Base-by-base conservation (phyloP, 306 rosid genomes). In the Aeschynomene evenia region DNA sequence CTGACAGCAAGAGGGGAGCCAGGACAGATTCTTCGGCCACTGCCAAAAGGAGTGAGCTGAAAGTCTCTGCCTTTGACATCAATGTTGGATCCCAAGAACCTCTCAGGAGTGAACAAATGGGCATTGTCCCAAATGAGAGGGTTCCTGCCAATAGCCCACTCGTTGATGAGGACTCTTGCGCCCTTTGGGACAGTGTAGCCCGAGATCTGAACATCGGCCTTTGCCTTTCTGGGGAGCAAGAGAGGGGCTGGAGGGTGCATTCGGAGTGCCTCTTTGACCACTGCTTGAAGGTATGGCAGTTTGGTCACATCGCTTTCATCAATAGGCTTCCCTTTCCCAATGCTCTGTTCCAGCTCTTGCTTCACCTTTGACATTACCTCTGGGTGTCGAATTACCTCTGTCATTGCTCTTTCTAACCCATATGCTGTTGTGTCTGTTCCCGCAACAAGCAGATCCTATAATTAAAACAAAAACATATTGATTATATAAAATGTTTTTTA, bases 381-480 rank as follows among this genome's bases (percentile, higher is more conserved):
- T 21, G 42, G 66, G 40, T 42, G 61, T 2, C 42, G 37, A 0
- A 70, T 49, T 51, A 76, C 11, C 2, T 76, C 66, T 0, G 21
- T 14, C 72, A 77, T 61, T 62, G 81, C 71, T 4, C 59, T 1
- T 20, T 77, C 53, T 0, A 52, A n/a, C 12, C 59, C 36, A 5
- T 77, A 52, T 1, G 76, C 10, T 4, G 71, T 76, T 52, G 66
- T 76, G 51, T 76, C 71, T 0, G 71, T 68, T 6, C 71, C 80
- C n/a, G 71, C 80, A 39, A 76, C 71, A 9, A 76, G 1, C n/a
- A 68, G 29, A 68, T 76, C 80, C 80, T 76, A 19, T 40, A n/a
- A n/a, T n/a, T n/a, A n/a, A n/a, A 2, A 33, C 7, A 39, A 62
- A 60, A 7, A 16, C 37, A 33, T 33, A 6, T 34, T 34, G 6